Percentiles rank a stretch among this genome's conserved stretches.
Conservation (phyloP, 1,139 yeast genomes). For the Geotrichum cucujoidarum region DNA sequence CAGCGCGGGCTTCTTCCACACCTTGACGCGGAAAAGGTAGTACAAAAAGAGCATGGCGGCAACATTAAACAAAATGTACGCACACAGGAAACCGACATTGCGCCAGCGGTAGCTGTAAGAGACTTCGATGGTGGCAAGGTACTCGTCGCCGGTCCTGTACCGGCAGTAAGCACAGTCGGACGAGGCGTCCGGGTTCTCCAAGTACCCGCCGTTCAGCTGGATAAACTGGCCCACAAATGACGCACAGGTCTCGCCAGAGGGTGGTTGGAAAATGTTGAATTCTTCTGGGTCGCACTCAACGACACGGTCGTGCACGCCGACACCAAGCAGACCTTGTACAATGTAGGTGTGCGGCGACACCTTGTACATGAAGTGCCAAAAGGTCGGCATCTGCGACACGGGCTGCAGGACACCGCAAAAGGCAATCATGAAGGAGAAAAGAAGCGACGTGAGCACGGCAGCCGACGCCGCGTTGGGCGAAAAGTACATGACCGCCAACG, state of each 20-base stretch:
- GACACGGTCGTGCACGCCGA: conserved; percentile 48
- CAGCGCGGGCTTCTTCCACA: conserved; percentile 40
- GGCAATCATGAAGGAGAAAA: conserved; percentile 47
- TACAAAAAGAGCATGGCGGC: conserved; percentile 42
- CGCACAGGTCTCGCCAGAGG: conserved; percentile 56
- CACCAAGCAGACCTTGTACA: conserved; percentile 50
- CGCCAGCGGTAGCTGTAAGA: conserved; percentile 50
- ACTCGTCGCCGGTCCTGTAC: conserved; percentile 50
- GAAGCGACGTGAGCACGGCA: conserved; percentile 50
- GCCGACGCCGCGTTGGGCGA: conserved; percentile 64
- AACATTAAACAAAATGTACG: conserved; percentile 45
- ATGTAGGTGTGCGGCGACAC: conserved; percentile 63
- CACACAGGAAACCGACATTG: conserved; percentile 51
- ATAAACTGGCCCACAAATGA: conserved; percentile 42
- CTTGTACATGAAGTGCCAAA: conserved; percentile 62
- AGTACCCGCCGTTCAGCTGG: conserved; percentile 46
- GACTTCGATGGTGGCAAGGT: conserved; percentile 43
- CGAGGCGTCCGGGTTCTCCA: conserved; percentile 49
- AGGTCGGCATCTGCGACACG: conserved; percentile 51
- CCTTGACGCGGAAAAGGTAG: conserved; percentile 34
- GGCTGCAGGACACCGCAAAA: conserved; percentile 67
- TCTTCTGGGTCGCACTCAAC: conserved; percentile 51
- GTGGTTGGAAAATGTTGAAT: conserved; percentile 50
- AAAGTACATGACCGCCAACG: conserved; percentile 50
- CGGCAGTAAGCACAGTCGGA: conserved; percentile 54